Evolutionary conservation across 2,329 filamentous ascomycete genomes (phyloP).

Genomic region (Aspergillus costaricaensis): DNA sequence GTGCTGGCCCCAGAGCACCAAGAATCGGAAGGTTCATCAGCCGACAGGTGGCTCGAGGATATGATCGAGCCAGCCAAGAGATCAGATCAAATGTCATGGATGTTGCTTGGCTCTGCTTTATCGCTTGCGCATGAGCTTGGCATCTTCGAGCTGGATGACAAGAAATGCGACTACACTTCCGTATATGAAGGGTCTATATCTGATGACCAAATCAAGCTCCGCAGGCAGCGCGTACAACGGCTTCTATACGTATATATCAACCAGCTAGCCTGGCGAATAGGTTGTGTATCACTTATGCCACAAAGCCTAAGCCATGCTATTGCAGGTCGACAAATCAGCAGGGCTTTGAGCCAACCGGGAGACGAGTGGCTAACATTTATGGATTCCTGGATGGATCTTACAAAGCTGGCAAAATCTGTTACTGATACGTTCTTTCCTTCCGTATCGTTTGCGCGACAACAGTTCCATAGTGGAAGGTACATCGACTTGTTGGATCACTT

Average conservation of each 20-base stretch:
- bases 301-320: conserved; percentile 43
- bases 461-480: conserved; percentile 51
- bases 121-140: conserved; percentile 57
- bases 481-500: conserved; percentile 50
- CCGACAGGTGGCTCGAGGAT: conserved; percentile 54
- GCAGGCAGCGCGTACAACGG: conserved; percentile 40
- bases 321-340: conserved; percentile 30
- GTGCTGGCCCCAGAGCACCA: conserved; percentile 43
- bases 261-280: conserved; percentile 55
- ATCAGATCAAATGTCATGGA: conserved; percentile 63
- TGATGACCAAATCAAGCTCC: conserved; percentile 34
- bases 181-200: conserved; percentile 30
- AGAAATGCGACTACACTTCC: conserved; percentile 30
- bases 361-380: conserved; percentile 56
- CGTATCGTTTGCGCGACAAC: conserved; percentile 37
- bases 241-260: conserved; percentile 53
- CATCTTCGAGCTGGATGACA: conserved; percentile 49
- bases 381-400: conserved; percentile 54
- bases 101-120: conserved; percentile 57
- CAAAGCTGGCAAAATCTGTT: conserved; percentile 53
- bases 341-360: conserved; percentile 43
- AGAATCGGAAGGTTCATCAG: conserved; percentile 31
- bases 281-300: conserved; percentile 54
- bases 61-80: conserved; percentile 57
- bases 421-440: conserved; percentile 57